These are phyloP conservation scores for Picea abies DNA, from an alignment of 83 land plant genomes.

Conservation along the genomic window DNA sequence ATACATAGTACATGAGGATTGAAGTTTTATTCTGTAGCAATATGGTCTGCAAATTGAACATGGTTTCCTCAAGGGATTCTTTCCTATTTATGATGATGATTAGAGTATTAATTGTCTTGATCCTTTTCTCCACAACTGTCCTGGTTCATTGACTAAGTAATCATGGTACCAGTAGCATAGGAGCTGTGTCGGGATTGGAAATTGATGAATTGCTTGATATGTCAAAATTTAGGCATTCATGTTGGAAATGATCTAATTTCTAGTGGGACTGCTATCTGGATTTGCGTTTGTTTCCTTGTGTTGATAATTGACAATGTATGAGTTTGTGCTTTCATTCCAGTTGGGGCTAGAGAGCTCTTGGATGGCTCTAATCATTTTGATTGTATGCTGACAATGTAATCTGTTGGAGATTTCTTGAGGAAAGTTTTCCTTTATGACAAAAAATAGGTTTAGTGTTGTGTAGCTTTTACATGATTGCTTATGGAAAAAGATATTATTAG, in stretches of 20 bases:
- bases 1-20: not conserved
- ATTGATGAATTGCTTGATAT: not conserved
- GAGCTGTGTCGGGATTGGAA: no score
- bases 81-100: not conserved
- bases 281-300: not conserved
- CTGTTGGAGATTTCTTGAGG: not conserved
- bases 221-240: not conserved
- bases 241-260: not conserved
- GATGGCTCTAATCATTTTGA: not conserved
- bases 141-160: not conserved
- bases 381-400: not conserved
- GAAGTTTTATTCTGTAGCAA: not conserved
- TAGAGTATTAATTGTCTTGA: not conserved
- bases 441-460: not conserved
- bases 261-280: no score
- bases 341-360: not conserved
- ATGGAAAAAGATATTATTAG: not conserved
- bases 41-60: not conserved
- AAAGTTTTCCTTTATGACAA: not conserved
- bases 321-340: not conserved
- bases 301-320: not conserved
- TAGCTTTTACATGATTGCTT: not conserved
- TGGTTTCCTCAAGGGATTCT: not conserved
- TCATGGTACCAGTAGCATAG: not conserved
- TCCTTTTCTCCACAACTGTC: not conserved